Conservation (phyloP, 176 grass and related monocot genomes). For the Avena atlantica region DNA sequence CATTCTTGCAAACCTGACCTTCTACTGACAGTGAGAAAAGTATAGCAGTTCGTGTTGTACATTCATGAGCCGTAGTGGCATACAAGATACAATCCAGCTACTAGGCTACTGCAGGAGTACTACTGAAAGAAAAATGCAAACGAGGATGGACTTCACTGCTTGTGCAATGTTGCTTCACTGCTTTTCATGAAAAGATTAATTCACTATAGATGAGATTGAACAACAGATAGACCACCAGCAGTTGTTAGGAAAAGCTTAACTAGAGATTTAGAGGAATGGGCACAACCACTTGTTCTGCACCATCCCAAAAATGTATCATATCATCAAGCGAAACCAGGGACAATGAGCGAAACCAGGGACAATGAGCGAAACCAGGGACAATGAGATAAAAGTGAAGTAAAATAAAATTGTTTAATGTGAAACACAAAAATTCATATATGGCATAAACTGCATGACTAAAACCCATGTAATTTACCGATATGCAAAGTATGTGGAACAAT, state of each 20-base stretch:
- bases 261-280: not conserved
- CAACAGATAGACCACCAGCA: not conserved
- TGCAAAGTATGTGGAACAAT: not conserved
- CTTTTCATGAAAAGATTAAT: slow-evolving; percentile 15
- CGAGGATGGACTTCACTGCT: no score
- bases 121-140: slow-evolving; percentile 22
- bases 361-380: slow-evolving; percentile 4
- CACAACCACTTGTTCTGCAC: not conserved
- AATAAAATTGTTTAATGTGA: not conserved
- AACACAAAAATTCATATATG: slow-evolving; percentile 18
- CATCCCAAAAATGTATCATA: not conserved
- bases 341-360: not conserved
- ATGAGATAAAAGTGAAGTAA: not conserved
- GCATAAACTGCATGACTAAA: slow-evolving; percentile 4
- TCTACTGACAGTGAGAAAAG: slow-evolving; percentile 28
- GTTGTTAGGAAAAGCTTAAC: not conserved
- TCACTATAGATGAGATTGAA: slow-evolving; percentile 24
- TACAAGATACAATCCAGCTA: not conserved
- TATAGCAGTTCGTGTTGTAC: not conserved
- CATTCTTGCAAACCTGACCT: not conserved
- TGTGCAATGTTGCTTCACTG: slow-evolving; percentile 4
- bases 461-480: slow-evolving; percentile 12
- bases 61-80: slow-evolving; percentile 11
- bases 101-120: not conserved
- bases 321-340: slow-evolving; percentile 9